Conservation (phyloP, 2,329 filamentous ascomycete species). For the Lecanoromycetidae sp. region DNA sequence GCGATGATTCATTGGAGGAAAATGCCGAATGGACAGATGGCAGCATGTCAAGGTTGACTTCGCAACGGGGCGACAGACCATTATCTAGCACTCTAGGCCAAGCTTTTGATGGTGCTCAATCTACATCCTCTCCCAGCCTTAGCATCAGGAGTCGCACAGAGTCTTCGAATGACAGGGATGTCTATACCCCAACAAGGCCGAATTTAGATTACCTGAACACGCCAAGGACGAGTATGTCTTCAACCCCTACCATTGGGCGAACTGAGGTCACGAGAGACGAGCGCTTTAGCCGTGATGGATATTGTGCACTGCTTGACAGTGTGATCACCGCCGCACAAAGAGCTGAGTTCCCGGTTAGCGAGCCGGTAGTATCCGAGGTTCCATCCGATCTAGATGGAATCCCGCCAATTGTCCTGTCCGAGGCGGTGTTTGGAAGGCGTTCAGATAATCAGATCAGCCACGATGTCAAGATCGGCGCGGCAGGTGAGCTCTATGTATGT, state of each 20-base stretch:
- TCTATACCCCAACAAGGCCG: not conserved
- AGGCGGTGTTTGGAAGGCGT: not conserved
- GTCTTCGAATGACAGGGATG: not conserved
- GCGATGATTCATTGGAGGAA: not conserved
- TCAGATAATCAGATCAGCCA: constrained; percentile 4
- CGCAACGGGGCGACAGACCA: not conserved
- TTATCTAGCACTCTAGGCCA: not conserved
- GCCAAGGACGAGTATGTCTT: not conserved
- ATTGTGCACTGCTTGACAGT: not conserved
- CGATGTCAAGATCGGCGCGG: constrained; percentile 22
- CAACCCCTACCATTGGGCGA: not conserved
- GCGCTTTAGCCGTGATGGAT: not conserved
- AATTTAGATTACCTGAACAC: not conserved
- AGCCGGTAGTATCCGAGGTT: not conserved
- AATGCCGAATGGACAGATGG: not conserved
- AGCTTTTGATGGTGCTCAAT: not conserved
- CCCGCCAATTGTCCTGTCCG: not conserved
- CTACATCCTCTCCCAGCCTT: not conserved
- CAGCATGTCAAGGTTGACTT: too few species aligned
- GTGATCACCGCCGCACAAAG: not conserved
- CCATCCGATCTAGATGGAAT: not conserved
- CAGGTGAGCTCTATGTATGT: constrained; percentile 30
- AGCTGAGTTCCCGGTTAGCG: not conserved
- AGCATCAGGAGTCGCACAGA: not conserved
- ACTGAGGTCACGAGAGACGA: not conserved